These are phyloP conservation scores for Aureobasidium sp. DNA, from an alignment of 2,329 filamentous ascomycete genomes.

Conservation along the genomic window DNA sequence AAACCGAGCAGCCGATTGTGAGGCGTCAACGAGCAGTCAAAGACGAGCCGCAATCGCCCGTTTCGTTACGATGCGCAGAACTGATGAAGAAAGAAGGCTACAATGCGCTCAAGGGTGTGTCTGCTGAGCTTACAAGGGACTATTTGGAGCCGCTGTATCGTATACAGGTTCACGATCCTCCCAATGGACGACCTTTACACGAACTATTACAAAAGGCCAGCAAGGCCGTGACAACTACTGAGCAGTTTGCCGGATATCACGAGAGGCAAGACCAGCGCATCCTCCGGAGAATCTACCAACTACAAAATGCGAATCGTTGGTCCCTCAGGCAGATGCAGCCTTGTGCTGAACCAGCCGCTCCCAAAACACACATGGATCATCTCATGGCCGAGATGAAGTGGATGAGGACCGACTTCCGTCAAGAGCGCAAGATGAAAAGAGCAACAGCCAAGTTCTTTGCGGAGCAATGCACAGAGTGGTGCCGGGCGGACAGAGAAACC, in stretches of 20 bases:
- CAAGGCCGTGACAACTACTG: constrained; percentile 81
- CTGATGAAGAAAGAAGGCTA: constrained; percentile 29
- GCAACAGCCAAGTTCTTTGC: constrained; percentile 73
- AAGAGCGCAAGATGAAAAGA: constrained; percentile 91
- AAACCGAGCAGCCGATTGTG: not conserved
- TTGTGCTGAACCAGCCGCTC: constrained; percentile 69
- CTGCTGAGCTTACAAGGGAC: constrained; percentile 44
- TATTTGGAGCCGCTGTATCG: constrained; percentile 57
- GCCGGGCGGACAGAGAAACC: constrained; percentile 56
- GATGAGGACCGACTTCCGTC: constrained; percentile 94
- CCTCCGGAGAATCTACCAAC: constrained; percentile 75
- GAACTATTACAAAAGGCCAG: constrained; percentile 74
- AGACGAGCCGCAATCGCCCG: not conserved
- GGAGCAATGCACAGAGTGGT: constrained; percentile 76
- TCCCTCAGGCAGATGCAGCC: constrained; percentile 83
- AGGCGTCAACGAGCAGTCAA: not conserved
- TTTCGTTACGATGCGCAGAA: not conserved
- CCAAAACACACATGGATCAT: constrained; percentile 75
- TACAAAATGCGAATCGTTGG: constrained; percentile 90
- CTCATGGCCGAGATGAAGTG: constrained; percentile 88
- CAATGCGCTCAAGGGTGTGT: constrained; percentile 39
- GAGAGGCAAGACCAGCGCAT: constrained; percentile 86
- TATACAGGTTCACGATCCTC: constrained; percentile 50
- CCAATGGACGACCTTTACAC: constrained; percentile 51
- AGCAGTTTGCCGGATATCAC: constrained; percentile 73